phyloP scores from a whole-genome alignment of 2,329 filamentous ascomycete species.

The Botrytis byssoidea region DNA sequence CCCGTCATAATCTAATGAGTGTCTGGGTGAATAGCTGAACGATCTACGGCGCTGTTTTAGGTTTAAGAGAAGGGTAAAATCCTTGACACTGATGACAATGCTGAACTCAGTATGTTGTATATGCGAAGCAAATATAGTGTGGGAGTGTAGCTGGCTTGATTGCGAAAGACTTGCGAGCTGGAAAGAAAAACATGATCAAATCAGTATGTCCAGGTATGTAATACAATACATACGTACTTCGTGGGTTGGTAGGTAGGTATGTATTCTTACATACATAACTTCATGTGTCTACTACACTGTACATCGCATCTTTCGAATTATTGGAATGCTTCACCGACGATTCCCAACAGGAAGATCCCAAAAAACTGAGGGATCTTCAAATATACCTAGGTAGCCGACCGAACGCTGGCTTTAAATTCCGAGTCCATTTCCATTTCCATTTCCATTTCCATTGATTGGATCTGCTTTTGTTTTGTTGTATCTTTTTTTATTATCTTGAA shows the following conservation, averaged over 20 bases:
- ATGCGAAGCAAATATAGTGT: background rate
- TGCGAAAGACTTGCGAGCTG: background rate
- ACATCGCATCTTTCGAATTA: background rate
- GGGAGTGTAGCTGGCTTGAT: background rate
- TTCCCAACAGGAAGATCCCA: background rate
- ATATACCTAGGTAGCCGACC: background rate
- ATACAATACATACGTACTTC: background rate
- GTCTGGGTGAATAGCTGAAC: background rate
- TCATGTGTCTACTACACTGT: background rate
- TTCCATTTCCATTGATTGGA: background rate
- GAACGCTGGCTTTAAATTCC: background rate
- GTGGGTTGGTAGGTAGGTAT: background rate
- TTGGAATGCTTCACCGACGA: background rate
- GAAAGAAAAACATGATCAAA: background rate
- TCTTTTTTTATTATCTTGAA: background rate
- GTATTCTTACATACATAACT: background rate
- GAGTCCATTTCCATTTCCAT: background rate
- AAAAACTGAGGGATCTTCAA: background rate
- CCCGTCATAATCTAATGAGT: background rate
- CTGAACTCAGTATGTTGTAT: background rate
- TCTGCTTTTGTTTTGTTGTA: background rate
- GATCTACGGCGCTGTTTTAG: slow-evolving; percentile 5
- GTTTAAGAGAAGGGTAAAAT: background rate
- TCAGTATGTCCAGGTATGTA: background rate
- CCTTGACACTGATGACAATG: background rate